Base-by-base conservation (phyloP, 2,329 filamentous ascomycete species). In the Aureobasidium pullulans region DNA sequence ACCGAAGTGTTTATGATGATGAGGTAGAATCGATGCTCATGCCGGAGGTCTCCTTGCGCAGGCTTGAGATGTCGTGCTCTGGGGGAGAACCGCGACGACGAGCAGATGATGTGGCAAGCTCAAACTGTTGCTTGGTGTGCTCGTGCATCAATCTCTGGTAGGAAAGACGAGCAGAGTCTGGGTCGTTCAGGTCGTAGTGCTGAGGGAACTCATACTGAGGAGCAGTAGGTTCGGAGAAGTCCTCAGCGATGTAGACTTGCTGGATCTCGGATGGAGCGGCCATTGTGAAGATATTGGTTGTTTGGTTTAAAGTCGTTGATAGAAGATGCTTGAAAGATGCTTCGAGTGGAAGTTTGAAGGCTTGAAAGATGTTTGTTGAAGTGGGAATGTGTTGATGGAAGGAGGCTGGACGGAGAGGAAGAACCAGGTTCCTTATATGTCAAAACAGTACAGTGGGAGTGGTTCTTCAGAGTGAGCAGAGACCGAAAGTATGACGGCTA, bases 141-240 rank as follows among this genome's bases (percentile, higher is more conserved):
- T 78, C 72, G 62, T 78, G 77, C 76, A 79, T 79, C 54, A 78
- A 70, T 52, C 76, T 75, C 62, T 76, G 71, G 60, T 79, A 79
- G 4, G 69, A 70, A 10, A 68, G 68, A 72, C 77, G 76, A 49
- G 77, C 71, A 34, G 65, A 59, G 9, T 69, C 68, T 23, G 71
- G 72, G 62, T 77, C 67, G 56, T 72, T 70, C 50, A 77, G 61
- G 61, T 77, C 73, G 63, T 73, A 77, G 60, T 76, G 71, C 62
- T 73, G 70, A 47, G 71, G 66, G 61, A 78, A 79, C 64, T 75
- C 74, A 63, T 76, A 72, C 59, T 75, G 74, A 46, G 74, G 71
- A 39, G 66, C 67, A 64, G 73, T 71, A 36, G 75, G 72, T 62
- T 74, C 73, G 16, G 72, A 72, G 66, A 73, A 75, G 62, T 70